Conservation (phyloP, 345 rosid species). For the Sonneratia caseolaris region DNA sequence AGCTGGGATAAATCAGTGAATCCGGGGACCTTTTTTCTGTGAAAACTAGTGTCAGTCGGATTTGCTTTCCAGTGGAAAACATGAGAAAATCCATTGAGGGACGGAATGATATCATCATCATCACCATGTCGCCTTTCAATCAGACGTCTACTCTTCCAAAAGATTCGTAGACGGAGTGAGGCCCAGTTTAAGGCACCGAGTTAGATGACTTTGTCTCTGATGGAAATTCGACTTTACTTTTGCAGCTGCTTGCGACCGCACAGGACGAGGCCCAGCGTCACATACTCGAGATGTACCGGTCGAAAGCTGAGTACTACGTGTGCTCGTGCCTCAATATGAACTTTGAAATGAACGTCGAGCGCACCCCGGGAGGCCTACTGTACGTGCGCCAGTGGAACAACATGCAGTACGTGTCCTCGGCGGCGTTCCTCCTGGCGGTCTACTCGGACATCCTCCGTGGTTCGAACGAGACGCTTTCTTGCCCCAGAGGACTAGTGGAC, state of each 20-base stretch:
- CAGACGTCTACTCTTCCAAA: conserved; percentile 11
- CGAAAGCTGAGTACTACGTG: conserved; percentile 69
- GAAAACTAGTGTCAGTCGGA: too few relatives aligned
- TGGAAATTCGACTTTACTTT: too few relatives aligned
- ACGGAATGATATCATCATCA: conserved; percentile 6
- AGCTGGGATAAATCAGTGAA: too few relatives aligned
- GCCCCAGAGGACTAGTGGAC: conserved; percentile 29
- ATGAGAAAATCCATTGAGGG: not conserved
- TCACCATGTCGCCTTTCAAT: conserved; percentile 2
- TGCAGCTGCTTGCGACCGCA: conserved; percentile 45
- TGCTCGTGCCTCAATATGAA: conserved; percentile 75
- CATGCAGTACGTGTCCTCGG: conserved; percentile 83
- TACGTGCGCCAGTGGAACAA: conserved; percentile 93
- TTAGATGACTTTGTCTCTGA: too few relatives aligned
- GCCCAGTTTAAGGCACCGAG: conserved; percentile 14
- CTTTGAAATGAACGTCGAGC: conserved; percentile 40
- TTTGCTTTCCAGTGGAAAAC: too few relatives aligned
- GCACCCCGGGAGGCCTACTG: conserved; percentile 69
- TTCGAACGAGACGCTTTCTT: conserved; percentile 30
- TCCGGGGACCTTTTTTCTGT: too few relatives aligned
- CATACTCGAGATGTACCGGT: conserved; percentile 41
- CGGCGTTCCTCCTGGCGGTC: conserved; percentile 61
- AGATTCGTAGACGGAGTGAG: conserved; percentile 9
- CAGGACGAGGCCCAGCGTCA: conserved; percentile 30
- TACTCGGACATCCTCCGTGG: conserved; percentile 55